These are phyloP conservation scores for Entomortierella parvispora DNA, from an alignment of 192 early-diverging fungal species.

Conservation along the genomic window DNA sequence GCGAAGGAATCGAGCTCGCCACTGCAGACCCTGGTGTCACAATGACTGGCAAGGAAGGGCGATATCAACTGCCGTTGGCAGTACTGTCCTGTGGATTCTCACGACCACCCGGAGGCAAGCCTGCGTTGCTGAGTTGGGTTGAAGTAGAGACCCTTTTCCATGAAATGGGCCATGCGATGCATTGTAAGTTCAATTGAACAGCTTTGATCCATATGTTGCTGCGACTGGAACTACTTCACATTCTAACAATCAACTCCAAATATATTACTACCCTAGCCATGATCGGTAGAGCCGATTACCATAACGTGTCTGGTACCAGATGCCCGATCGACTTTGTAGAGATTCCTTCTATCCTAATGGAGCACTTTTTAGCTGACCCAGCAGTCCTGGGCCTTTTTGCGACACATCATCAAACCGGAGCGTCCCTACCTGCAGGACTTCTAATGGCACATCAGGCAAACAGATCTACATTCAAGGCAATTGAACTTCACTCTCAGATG, in stretches of 20 bases:
- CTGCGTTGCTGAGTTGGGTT: conserved; percentile 74
- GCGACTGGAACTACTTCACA: too few species aligned
- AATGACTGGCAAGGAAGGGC: conserved; percentile 51
- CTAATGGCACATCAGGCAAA: conserved; percentile 64
- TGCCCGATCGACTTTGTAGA: conserved; percentile 98
- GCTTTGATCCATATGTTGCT: background rate
- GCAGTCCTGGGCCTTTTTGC: conserved; percentile 80
- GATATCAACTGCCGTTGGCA: conserved; percentile 77
- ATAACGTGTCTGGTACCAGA: conserved; percentile 96
- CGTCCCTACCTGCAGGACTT: conserved; percentile 65
- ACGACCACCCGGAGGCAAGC: conserved; percentile 52
- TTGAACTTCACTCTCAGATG: conserved; percentile 90
- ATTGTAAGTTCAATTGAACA: conserved; percentile 62
- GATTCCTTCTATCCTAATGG: conserved; percentile 95
- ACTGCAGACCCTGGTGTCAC: conserved; percentile 42
- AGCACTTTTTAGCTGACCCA: conserved; percentile 85
- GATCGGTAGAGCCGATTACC: conserved; percentile 93
- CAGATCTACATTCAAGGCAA: conserved; percentile 66
- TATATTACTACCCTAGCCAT: too few species aligned
- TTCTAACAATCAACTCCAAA: too few species aligned
- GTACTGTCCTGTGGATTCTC: conserved; percentile 82
- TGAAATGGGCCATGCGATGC: conserved; percentile 99
- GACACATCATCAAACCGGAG: conserved; percentile 76
- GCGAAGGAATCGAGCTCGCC: conserved; percentile 48
- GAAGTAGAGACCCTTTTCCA: conserved; percentile 98